Evolutionary conservation across 495 filamentous ascomycete genomes (phyloP), one percentile per base, ranked within the genome.

Genomic region (Penicillium atrosanguineum): DNA sequence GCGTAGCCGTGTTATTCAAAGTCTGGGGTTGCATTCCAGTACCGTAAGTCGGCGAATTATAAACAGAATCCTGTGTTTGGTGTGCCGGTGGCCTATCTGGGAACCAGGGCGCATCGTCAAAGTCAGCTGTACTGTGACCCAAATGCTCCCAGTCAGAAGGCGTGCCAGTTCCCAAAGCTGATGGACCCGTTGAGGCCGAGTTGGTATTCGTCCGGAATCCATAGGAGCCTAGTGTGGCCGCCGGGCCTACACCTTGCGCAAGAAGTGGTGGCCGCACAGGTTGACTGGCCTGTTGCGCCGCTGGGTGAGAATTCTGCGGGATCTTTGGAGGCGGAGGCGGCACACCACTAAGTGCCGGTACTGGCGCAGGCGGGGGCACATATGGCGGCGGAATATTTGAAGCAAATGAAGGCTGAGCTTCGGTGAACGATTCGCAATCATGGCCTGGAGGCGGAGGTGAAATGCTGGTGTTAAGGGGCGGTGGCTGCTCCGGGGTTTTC

Each of bases 131-230:
- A 7, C 55, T 59, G n/a, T 67, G 66, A 11, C 67, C 67, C 53
- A 84, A 73, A 58, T 82, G 76, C 48, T 84, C 82, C 82, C 81
- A 84, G 51, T 82, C 82, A n/a, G 81, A 83, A 1, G 81, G 82
- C 1, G 75, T 73, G 7, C 79, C 79, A 48, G 68, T 61, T 0
- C 82, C 81, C 31, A 85, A 56, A 14, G 77, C 77, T 47, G 80
- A 81, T 11, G 72, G 39, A 39, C 56, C 55, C 14, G 68, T 50
- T 6, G 60, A 42, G 12, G 62, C 34, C 19, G 58, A 21, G 44
- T 56, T 57, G 6, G 58, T 47, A 34, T 56, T 57, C 16, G 55
- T 46, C 0, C 45, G 49, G 8, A 56, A 44, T 19, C 45, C 59
- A 46, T 62, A 66, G 2, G 53, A 59, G 26, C 62, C 56, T 9